Base-by-base conservation (phyloP, 2,329 filamentous ascomycete species). In the Pseudocercospora macadamiae region DNA sequence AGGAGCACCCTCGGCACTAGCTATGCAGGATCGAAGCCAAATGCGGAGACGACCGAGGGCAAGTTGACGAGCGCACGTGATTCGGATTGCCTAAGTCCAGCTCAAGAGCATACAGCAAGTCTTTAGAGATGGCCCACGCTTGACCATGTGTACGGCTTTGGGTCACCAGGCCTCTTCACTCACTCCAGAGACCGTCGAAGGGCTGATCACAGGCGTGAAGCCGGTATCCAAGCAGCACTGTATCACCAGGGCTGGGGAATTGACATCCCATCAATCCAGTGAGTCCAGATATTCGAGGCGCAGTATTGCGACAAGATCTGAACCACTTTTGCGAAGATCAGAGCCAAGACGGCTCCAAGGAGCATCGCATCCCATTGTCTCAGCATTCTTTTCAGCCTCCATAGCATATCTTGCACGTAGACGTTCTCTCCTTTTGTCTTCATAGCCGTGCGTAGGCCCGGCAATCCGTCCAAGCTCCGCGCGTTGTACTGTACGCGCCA, bases 401-500 rank as follows among this genome's bases (percentile, higher is more conserved):
- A 47, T 2, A 59, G n/a, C 21, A 47, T 23, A 45, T 83, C 77
- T 16, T 76, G 76, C 14, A 80, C 25, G 68, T 76, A 77, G 37
- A 84, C 57, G 59, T 70, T 73, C 72, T 86, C 77, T 2, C 82
- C 82, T 2, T 71, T 72, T 25, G 77, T 78, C 44, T 78, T 75
- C 61, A 84, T 76, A 19, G 84, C 85, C 4, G 76, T 75, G 56
- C 75, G 78, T 64, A 89, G 68, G 0, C 85, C 85, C 0, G 84
- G 82, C 18, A 87, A 73, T 1, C 83, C 84, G 63, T 88, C 86
- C 44, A 88, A 75, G 69, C 83, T 86, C 47, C 68, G 64, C 2
- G 75, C 66, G 66, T 89, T 89, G 65, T 80, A 82, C 61, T 77
- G 69, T 19, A 75, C 76, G 68, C 85, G 85, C 66, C 88, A 89